Percentiles rank a stretch among this genome's conserved stretches.
These are phyloP conservation scores for Nepenthes gracilis DNA, from an alignment of 148 eudicot genomes.

Conservation along the genomic window DNA sequence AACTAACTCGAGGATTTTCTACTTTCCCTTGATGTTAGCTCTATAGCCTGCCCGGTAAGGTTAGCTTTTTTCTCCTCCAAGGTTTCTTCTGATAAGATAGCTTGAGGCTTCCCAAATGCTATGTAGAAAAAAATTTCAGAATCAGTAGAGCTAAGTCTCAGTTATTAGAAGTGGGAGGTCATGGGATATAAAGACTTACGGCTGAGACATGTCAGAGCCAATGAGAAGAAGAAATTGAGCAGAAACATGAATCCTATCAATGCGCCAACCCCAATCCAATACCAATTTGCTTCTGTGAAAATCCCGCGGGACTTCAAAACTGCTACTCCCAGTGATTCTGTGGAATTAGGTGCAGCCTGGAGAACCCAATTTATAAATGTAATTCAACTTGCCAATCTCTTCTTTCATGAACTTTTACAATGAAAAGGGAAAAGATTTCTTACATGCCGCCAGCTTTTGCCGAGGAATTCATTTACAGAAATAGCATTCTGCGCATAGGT, in stretches of 20 bases:
- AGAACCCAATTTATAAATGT: background rate
- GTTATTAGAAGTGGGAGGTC: background rate
- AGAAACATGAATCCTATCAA: slow-evolving; percentile 39
- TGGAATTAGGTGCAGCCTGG: slow-evolving; percentile 20
- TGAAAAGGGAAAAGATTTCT: slow-evolving; percentile 7
- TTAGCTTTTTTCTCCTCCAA: slow-evolving; percentile 28
- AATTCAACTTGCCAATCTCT: background rate
- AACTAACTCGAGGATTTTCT: slow-evolving; percentile 22
- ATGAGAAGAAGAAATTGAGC: slow-evolving; percentile 28
- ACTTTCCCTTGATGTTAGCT: slow-evolving; percentile 21
- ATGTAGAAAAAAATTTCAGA: slow-evolving; percentile 7
- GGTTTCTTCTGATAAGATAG: slow-evolving; percentile 42
- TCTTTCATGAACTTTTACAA: background rate
- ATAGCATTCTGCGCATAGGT: slow-evolving; percentile 71
- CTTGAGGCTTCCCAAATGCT: slow-evolving; percentile 65
- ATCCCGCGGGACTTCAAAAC: slow-evolving; percentile 43
- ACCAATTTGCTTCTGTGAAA: slow-evolving; percentile 43
- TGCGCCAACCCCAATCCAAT: slow-evolving; percentile 65
- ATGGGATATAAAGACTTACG: slow-evolving; percentile 21
- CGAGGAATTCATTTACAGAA: slow-evolving; percentile 75
- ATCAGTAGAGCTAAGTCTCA: slow-evolving; percentile 4
- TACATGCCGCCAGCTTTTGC: slow-evolving; percentile 65
- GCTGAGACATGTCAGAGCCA: slow-evolving; percentile 40
- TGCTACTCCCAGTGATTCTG: slow-evolving; percentile 24
- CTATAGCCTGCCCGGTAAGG: slow-evolving; percentile 24